Conservation (phyloP, 306 rosid genomes). For the Inga oerstediana region DNA sequence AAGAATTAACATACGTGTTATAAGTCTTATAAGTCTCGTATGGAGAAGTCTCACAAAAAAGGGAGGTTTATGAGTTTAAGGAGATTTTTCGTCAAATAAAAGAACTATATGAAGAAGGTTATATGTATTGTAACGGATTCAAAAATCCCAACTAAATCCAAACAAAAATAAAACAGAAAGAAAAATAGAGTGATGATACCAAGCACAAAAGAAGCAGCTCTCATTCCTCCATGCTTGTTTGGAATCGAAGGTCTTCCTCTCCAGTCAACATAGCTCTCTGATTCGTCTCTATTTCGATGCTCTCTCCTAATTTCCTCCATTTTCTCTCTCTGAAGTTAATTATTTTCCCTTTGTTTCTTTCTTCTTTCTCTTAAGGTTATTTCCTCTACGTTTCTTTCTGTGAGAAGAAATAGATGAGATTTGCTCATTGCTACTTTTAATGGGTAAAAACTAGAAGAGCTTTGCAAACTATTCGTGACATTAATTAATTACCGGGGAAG, state of each 20-base stretch:
- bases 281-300: neutral
- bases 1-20: no score
- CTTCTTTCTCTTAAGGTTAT: neutral
- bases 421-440: neutral
- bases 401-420: neutral
- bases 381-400: neutral
- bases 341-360: neutral
- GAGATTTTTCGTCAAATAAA: no score
- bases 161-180: neutral
- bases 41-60: no score
- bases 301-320: neutral
- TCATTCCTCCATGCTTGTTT: constrained; percentile 65
- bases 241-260: constrained; percentile 82
- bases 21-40: no score
- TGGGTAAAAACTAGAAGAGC: neutral
- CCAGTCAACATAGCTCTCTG: constrained; percentile 62
- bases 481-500: no score
- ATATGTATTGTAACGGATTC: neutral
- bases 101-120: no score
- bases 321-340: neutral
- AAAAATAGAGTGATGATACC: neutral
- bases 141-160: neutral
- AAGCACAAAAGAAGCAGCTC: constrained; percentile 64
- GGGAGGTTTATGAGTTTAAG: no score
- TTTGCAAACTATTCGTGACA: no score